Evolutionary conservation across 2,329 filamentous ascomycete species (phyloP).

Genomic region (Colletotrichum orbiculare): DNA sequence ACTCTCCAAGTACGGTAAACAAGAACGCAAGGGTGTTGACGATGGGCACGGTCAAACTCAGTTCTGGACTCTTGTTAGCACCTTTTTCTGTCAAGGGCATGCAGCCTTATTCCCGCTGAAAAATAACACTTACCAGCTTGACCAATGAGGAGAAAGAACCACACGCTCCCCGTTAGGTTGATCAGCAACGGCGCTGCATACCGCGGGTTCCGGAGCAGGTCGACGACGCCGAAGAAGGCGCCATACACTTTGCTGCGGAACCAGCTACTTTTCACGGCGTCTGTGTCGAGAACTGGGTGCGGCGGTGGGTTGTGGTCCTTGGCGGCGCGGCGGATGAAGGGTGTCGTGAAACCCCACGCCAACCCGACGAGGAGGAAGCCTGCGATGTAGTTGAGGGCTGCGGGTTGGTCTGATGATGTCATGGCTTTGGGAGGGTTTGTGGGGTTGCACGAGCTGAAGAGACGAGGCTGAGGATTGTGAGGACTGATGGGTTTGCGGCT

Average conservation of each 20-base stretch:
- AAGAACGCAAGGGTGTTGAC: slow-evolving; percentile 94
- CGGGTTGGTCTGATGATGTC: slow-evolving; percentile 47
- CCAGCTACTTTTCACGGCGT: slow-evolving; percentile 66
- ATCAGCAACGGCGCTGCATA: slow-evolving; percentile 88
- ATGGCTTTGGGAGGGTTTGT: neutral
- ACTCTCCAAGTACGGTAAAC: slow-evolving; percentile 95
- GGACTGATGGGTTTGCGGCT: neutral
- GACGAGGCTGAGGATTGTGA: neutral
- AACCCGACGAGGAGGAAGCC: slow-evolving; percentile 92
- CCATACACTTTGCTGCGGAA: slow-evolving; percentile 71
- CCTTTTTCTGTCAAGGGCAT: neutral
- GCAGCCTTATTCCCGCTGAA: neutral
- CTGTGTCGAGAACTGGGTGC: slow-evolving; percentile 64
- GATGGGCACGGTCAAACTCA: slow-evolving; percentile 93
- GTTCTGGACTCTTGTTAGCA: slow-evolving; percentile 63
- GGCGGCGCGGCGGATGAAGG: slow-evolving; percentile 90
- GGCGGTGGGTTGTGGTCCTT: slow-evolving; percentile 75
- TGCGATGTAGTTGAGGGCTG: slow-evolving; percentile 82
- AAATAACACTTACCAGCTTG: slow-evolving; percentile 77
- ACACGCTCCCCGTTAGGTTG: slow-evolving; percentile 92
- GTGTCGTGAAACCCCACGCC: slow-evolving; percentile 92
- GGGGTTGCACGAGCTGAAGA: slow-evolving; percentile 18
- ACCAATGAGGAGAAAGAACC: slow-evolving; percentile 96
- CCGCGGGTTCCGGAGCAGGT: slow-evolving; percentile 81
- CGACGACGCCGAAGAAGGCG: slow-evolving; percentile 78